Base-by-base conservation (phyloP, 116 monocot species). In the Trichopus zeylanicus region DNA sequence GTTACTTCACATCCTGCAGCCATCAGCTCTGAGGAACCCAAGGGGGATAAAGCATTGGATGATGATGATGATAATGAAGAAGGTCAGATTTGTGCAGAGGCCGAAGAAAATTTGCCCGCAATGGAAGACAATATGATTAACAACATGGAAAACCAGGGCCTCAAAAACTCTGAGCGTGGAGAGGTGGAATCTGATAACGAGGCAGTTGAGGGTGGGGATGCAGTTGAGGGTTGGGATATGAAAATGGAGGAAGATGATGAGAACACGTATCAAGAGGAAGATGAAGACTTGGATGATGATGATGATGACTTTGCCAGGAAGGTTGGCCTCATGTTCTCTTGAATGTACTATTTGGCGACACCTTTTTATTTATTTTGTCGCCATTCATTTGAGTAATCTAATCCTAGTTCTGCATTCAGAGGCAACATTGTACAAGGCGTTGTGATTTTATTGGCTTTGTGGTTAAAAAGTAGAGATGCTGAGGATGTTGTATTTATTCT, bases 111-210 rank as follows among this genome's bases (percentile, higher is more conserved):
- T n/a, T 16, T 42, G 13, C 12, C 42, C 3, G 55, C 21, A 26
- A 49, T 49, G 49, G 58, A 75, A 22, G 63, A 55, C 5, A 60
- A n/a, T 42, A 15, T 13, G 12, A n/a, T 37, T 26, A 22, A 72
- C 4, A 32, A 54, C 33, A 31, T 54, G 33, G 71, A 72, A 57
- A 70, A 64, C 12, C 29, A 48, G 25, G 72, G 72, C 7, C 39
- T 48, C 4, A 68, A 65, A 25, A 53, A 87, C 21, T 68, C 82
- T 59, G 78, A 75, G 5, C 54, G 51, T 46, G 58, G 68, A 48
- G 70, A 73, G 52, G 70, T 19, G 22, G 81, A 48, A 1, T n/a
- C n/a, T n/a, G n/a, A n/a, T n/a, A n/a, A n/a, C n/a, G n/a, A n/a
- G n/a, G n/a, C n/a, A n/a, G n/a, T n/a, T n/a, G 59, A 53, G 13